These are phyloP conservation scores for Starmerella floricola DNA, from an alignment of 805 yeast species.

Conservation along the genomic window DNA sequence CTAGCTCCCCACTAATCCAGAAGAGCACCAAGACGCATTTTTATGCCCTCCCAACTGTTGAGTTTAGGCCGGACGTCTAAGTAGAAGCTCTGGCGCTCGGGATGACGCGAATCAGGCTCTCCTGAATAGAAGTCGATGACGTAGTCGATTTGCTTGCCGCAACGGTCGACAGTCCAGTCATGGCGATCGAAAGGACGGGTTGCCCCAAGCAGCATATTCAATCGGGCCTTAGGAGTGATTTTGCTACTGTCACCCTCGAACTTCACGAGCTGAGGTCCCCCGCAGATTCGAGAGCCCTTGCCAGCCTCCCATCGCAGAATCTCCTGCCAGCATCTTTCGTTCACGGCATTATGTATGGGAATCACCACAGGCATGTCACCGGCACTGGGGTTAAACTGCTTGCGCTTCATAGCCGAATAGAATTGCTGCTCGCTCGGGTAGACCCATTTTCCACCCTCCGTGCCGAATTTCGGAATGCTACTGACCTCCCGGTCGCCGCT, in stretches of 20 bases:
- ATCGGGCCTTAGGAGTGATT: constrained; percentile 77
- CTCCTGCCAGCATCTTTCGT: constrained; percentile 84
- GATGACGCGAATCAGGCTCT: constrained; percentile 36
- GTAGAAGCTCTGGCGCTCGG: constrained; percentile 49
- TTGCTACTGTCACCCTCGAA: constrained; percentile 83
- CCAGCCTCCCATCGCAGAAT: constrained; percentile 68
- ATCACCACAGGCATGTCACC: constrained; percentile 80
- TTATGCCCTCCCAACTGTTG: constrained; percentile 67
- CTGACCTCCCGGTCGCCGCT: constrained; percentile 68
- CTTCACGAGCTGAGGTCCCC: constrained; percentile 72
- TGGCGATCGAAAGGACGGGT: constrained; percentile 88
- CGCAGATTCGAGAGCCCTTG: constrained; percentile 38
- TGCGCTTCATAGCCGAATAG: constrained; percentile 84
- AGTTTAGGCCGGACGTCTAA: constrained; percentile 89
- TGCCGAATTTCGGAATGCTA: constrained; percentile 69
- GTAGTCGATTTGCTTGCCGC: constrained; percentile 74
- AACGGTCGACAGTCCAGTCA: constrained; percentile 81
- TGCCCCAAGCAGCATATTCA: constrained; percentile 51
- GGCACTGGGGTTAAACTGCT: constrained; percentile 73
- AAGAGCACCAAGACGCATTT: constrained; percentile 44
- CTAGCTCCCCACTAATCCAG: background rate
- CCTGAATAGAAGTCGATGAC: constrained; percentile 84
- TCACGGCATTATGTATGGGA: constrained; percentile 87
- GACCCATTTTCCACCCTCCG: constrained; percentile 60
- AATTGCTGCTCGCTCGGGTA: constrained; percentile 94